Evolutionary conservation across 208 protist genomes (phyloP).

Genomic region (Leptomonas pyrrhocoris): DNA sequence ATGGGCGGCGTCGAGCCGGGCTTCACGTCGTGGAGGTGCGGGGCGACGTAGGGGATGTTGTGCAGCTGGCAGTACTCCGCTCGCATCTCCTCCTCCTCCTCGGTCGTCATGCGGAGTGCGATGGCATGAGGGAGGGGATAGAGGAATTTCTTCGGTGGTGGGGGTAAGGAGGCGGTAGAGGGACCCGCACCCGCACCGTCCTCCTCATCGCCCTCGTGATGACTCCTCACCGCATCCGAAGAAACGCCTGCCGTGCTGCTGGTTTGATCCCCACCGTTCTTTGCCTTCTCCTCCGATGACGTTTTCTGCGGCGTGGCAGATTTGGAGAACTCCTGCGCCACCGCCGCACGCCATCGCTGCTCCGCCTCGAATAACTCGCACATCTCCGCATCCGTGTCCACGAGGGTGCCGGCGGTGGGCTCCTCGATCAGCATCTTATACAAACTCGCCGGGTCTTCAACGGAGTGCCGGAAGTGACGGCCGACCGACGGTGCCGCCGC

Average conservation of each 20-base stretch:
- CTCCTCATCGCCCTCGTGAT: not conserved
- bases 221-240: no score
- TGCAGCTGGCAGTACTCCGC: constrained; percentile 33
- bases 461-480: constrained; percentile 27
- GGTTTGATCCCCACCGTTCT: not conserved
- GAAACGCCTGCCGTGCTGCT: no score
- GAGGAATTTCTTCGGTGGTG: constrained; percentile 25
- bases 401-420: constrained; percentile 23
- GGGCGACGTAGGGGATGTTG: constrained; percentile 28
- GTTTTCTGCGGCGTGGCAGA: not conserved
- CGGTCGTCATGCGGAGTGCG: constrained; percentile 36
- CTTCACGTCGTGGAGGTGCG: constrained; percentile 24
- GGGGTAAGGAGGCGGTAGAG: not conserved
- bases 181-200: not conserved
- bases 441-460: constrained; percentile 29
- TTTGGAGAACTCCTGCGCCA: constrained; percentile 1
- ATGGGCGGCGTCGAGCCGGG: not conserved
- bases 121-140: constrained; percentile 42
- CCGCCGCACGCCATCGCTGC: constrained; percentile 35
- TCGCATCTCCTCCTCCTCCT: constrained; percentile 40
- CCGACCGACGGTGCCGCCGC: not conserved
- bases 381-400: constrained; percentile 57
- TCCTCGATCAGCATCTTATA: constrained; percentile 34
- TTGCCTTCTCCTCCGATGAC: no score
- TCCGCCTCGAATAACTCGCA: constrained; percentile 31